Base-by-base conservation (phyloP, 257 asterid genomes). In the Eucommia ulmoides region DNA sequence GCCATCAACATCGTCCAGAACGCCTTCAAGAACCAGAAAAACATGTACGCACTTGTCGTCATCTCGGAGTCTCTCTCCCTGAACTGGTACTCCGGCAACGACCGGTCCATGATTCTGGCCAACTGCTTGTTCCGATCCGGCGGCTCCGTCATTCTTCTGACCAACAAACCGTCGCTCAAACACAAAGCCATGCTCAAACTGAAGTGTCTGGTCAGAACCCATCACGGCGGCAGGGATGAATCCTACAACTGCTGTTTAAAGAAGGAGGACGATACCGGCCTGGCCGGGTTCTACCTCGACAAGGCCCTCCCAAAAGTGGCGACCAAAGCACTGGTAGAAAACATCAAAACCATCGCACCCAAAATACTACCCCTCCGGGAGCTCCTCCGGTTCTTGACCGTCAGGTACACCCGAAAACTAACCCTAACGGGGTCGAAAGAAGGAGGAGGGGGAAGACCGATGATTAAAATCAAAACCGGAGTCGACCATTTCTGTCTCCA, bases 401-500 rank as follows among this genome's bases (percentile, higher is more conserved):
- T 52, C 7, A 60, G 64, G 1, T 47, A 65, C 9, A 7, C 49
- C 18, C 51, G 60, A 2, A 80, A 71, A 42, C 15, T 61, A 16
- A 46, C 45, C 0, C 74, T 52, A 55, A 42, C 48, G 16, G 61
- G 66, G 54, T 50, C 52, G 22, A 74, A 75, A 50, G 62, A 61
- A 1, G 76, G 45, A 0, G 56, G 50, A 0, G 67, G 51, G 19
- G 38, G 41, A 2, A 60, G 70, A 51, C 88, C 93, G 5, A 53
- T 41, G 11, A 80, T 89, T 0, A 29, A 89, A 20, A 78, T 89
- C 59, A 73, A 70, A 41, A 62, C 80, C 0, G 98, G 96, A 1
- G 83, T 89, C 19, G 92, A 85, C 24, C 98, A 89, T 38, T 85
- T 85, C 42, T 89, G 98, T 51, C 58, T 89, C 3, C 98, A 89